Conservation (phyloP, 345 rosid genomes). For the Mangifera indica region DNA sequence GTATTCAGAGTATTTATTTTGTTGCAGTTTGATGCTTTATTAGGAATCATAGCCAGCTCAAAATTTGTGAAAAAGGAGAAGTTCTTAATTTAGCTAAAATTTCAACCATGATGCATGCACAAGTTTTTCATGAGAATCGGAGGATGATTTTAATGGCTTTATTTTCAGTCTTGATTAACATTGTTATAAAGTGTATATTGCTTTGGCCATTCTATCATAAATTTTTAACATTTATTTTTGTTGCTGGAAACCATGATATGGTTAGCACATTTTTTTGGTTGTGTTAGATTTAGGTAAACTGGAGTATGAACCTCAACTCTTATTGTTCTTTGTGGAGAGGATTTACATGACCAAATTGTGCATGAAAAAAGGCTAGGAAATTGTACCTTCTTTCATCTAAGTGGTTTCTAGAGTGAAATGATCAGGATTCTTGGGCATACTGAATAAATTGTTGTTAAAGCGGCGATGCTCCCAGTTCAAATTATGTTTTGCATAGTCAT, state of each 20-base stretch:
- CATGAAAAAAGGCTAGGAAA: background rate
- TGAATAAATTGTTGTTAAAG: background rate
- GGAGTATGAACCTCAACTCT: background rate
- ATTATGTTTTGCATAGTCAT: background rate
- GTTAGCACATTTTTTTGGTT: background rate
- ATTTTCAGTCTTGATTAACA: background rate
- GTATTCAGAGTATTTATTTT: background rate
- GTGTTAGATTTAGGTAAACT: background rate
- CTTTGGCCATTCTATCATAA: background rate
- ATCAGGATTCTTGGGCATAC: background rate
- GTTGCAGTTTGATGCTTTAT: background rate
- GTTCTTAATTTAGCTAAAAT: background rate
- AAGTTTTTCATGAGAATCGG: background rate
- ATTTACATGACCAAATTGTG: background rate
- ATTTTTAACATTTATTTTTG: background rate
- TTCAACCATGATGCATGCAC: background rate
- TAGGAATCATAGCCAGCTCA: background rate
- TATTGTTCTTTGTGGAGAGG: background rate
- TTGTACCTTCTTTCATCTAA: background rate
- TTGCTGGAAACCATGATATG: background rate
- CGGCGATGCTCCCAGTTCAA: background rate
- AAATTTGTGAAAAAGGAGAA: background rate
- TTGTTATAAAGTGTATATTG: background rate
- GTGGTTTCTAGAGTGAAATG: background rate
- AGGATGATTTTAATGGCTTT: background rate